Conservation (phyloP, 2,329 filamentous ascomycete genomes). For the Hymenoscyphus occultus region DNA sequence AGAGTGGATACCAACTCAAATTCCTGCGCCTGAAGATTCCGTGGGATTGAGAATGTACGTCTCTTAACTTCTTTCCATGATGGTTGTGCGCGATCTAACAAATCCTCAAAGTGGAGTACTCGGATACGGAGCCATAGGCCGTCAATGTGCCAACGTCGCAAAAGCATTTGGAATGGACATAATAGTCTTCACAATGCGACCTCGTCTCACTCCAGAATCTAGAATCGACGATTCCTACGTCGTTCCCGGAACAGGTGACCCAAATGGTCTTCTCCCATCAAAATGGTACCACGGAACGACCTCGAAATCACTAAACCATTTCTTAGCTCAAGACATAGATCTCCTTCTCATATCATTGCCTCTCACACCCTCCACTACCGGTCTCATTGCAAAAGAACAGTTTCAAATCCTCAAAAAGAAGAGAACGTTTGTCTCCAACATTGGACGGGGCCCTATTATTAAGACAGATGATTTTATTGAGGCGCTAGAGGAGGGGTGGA, state of each 20-base stretch:
- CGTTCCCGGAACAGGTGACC: conserved; percentile 62
- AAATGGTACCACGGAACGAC: conserved; percentile 50
- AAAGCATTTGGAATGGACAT: conserved; percentile 68
- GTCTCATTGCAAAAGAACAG: conserved; percentile 51
- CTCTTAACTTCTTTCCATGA: neutral
- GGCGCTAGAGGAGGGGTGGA: conserved; percentile 47
- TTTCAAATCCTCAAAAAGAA: conserved; percentile 45
- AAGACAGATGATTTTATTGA: conserved; percentile 54
- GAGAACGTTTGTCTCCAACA: conserved; percentile 60
- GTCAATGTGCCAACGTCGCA: conserved; percentile 54
- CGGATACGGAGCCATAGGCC: conserved; percentile 54
- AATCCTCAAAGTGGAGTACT: conserved; percentile 29
- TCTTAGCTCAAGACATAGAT: conserved; percentile 50
- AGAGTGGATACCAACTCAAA: conserved; percentile 29
- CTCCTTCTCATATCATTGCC: conserved; percentile 52
- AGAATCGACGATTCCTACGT: conserved; percentile 63
- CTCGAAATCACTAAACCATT: conserved; percentile 46
- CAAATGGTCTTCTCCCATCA: conserved; percentile 46
- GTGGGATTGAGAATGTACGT: conserved; percentile 9
- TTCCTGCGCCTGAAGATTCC: conserved; percentile 1
- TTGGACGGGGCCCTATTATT: conserved; percentile 57
- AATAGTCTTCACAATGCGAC: conserved; percentile 70
- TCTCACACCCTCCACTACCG: conserved; percentile 46
- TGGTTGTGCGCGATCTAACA: neutral
- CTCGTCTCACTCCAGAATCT: conserved; percentile 64